Evolutionary conservation across 768 basidiomycete genomes (phyloP).

Genomic region (Xerocomellus amylosporus): DNA sequence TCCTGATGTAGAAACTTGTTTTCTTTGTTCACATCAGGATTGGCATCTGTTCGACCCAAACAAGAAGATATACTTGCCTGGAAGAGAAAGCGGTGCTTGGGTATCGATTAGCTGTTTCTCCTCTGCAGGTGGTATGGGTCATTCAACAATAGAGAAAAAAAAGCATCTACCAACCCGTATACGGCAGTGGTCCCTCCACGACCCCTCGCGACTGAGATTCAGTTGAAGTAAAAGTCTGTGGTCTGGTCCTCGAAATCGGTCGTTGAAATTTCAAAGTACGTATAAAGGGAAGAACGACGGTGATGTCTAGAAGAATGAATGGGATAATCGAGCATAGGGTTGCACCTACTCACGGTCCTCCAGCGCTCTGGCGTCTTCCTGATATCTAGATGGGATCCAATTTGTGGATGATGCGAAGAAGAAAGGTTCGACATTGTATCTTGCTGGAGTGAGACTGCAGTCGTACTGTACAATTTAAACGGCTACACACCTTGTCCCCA

Average conservation of each 20-base stretch:
- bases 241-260: constrained; percentile 19
- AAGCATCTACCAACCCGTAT: constrained; percentile 6
- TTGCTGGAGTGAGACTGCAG: constrained; percentile 13
- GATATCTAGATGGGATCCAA: constrained; percentile 42
- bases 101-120: constrained; percentile 28
- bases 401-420: constrained; percentile 43
- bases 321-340: neutral
- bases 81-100: constrained; percentile 30
- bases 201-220: neutral
- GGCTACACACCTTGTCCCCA: constrained; percentile 37
- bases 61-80: constrained; percentile 3
- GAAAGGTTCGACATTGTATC: constrained; percentile 43
- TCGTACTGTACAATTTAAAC: too few species aligned
- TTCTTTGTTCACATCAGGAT: constrained; percentile 3
- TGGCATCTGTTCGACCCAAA: neutral
- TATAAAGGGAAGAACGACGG: constrained; percentile 40
- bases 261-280: constrained; percentile 35
- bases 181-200: constrained; percentile 3
- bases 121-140: constrained; percentile 5
- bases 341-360: constrained; percentile 38
- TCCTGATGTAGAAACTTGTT: constrained; percentile 30
- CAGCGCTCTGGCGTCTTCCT: constrained; percentile 32
- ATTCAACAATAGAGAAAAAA: neutral
- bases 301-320: constrained; percentile 37
- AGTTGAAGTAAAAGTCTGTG: constrained; percentile 10